Evolutionary conservation across 495 filamentous ascomycete genomes (phyloP), one percentile per base, ranked within the genome.

Genomic region (Xylaria curta): DNA sequence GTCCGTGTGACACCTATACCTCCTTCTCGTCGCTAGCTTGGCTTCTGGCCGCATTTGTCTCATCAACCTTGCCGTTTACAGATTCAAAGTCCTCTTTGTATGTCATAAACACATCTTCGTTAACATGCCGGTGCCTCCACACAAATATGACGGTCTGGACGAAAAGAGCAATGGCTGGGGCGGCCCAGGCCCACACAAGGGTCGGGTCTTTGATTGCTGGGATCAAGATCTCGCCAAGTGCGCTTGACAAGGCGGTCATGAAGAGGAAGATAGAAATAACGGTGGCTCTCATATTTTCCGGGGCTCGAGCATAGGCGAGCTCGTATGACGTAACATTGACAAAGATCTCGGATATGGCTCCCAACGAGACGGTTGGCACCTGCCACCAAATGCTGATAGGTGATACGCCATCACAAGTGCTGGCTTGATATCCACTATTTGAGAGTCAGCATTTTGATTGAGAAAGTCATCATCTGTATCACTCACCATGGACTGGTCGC

Each of bases 261-360:
- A 54, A 54, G 9, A 70, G 24, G 13, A 51, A 54, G 47, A 64
- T 36, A 13, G 86, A 81, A 78, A 88, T 83, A 24, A 92, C 86
- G n/a, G 90, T 82, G 10, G 85, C 84, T 64, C 86, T 85, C 90
- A 92, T 92, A 60, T 81, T 80, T 10, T 84, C 78, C 0, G 90
- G 90, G 0, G 90, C 85, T 31, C 89, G 86, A 13, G 89, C 87
- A 76, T 89, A 92, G 3, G 89, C 89, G 66, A 90, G 83, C 75
- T 91, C 90, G 66, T 91, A 86, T 0, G 87, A 83, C 1, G 89
- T 91, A 21, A 91, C 87, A 17, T 86, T 87, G 68, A 84, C 82
- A 70, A 91, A 90, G 60, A 88, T 84, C 75, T 92, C 90, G 8
- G 86, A 86, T 28, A 91, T 76, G 17, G 86, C 90, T 19, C 79